Evolutionary conservation across 2,329 filamentous ascomycete species (phyloP).

Genomic region (Ramichloridium luteum): DNA sequence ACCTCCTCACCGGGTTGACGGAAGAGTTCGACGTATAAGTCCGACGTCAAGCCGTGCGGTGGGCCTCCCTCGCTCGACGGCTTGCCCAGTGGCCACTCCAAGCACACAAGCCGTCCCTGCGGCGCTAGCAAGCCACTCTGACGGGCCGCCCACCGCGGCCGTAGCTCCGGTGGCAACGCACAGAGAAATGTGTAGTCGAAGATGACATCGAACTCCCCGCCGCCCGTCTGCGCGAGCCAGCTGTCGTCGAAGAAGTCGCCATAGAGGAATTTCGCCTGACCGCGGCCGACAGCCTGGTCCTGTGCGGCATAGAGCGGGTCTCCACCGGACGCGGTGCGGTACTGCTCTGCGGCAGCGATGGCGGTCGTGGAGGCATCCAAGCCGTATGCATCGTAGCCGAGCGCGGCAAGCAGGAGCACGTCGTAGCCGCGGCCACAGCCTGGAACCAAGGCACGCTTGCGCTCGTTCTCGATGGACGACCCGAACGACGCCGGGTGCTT

Average conservation of each 20-base stretch:
- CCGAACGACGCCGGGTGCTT: conserved; percentile 15
- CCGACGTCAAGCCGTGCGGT: conserved; percentile 57
- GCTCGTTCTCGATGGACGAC: conserved; percentile 8
- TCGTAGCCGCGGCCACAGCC: conserved; percentile 67
- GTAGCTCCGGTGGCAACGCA: conserved; percentile 42
- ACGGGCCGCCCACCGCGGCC: conserved; percentile 46
- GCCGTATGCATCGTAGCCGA: conserved; percentile 67
- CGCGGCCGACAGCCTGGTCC: conserved; percentile 34
- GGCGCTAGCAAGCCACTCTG: conserved; percentile 43
- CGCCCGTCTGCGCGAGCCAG: conserved; percentile 37
- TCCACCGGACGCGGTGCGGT: conserved; percentile 24
- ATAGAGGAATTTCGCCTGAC: conserved; percentile 43
- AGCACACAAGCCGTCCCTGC: conserved; percentile 45
- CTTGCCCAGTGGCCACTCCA: conserved; percentile 71
- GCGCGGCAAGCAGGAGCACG: conserved; percentile 58
- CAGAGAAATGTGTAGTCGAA: conserved; percentile 56
- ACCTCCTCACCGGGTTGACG: conserved; percentile 61
- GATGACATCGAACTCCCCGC: conserved; percentile 48
- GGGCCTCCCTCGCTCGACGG: conserved; percentile 53
- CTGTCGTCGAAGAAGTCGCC: conserved; percentile 57
- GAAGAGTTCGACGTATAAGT: conserved; percentile 60
- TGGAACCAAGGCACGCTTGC: conserved; percentile 56
- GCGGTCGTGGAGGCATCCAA: conserved; percentile 52
- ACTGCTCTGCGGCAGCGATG: conserved; percentile 35
- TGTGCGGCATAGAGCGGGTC: conserved; percentile 32